Conservation (phyloP, 1,139 yeast genomes). For the Debaryomycetaceae sp. region DNA sequence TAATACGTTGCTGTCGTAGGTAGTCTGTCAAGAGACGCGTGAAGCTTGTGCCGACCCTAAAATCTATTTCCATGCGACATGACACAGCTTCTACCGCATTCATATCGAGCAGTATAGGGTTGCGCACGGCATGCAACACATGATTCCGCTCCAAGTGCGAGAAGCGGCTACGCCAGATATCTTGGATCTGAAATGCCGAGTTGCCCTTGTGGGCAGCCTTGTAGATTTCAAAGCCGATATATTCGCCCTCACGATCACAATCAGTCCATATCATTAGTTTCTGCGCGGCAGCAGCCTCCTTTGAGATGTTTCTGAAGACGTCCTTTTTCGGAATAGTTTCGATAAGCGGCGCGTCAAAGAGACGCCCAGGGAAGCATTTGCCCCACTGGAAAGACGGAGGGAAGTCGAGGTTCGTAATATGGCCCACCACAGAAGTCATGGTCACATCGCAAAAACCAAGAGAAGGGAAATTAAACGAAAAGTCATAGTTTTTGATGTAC, state of each 20-base stretch:
- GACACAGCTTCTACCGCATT: conserved; percentile 73
- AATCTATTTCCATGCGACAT: conserved; percentile 78
- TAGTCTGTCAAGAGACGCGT: conserved; percentile 63
- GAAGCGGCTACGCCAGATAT: conserved; percentile 66
- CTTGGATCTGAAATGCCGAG: conserved; percentile 29
- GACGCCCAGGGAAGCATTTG: conserved; percentile 47
- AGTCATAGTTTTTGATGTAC: conserved; percentile 74
- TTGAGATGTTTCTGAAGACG: conserved; percentile 59
- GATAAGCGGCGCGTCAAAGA: conserved; percentile 58
- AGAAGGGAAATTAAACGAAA: conserved; percentile 46
- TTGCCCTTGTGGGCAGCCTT: conserved; percentile 57
- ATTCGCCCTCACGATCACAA: conserved; percentile 97
- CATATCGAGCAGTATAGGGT: conserved; percentile 55
- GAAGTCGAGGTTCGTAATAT: conserved; percentile 58
- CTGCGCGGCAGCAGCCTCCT: conserved; percentile 52
- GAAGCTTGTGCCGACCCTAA: conserved; percentile 82
- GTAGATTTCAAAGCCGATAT: conserved; percentile 79
- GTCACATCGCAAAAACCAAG: conserved; percentile 66
- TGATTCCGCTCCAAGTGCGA: conserved; percentile 79
- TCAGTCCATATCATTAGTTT: conserved; percentile 94
- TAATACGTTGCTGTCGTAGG: conserved; percentile 20
- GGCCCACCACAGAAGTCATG: conserved; percentile 90
- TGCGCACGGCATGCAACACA: conserved; percentile 60
- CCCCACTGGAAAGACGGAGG: conserved; percentile 61
- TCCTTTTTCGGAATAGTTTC: conserved; percentile 30